These are phyloP conservation scores for Boletus sp. DNA, from an alignment of 1,284 basidiomycete genomes.

Conservation along the genomic window DNA sequence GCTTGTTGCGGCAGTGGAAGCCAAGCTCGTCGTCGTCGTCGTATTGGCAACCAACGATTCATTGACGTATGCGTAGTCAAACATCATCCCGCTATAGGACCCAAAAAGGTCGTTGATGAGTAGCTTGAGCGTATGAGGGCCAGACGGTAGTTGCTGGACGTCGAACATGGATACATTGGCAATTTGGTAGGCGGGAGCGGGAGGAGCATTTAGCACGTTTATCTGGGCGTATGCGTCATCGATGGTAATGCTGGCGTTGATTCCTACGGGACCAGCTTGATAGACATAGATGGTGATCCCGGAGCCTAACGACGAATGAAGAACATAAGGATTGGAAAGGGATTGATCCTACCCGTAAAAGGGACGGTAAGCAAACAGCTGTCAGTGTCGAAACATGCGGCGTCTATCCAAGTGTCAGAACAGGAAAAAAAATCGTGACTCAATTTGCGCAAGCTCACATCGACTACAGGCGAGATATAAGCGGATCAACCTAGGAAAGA, in stretches of 20 bases:
- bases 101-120: slow-evolving; percentile 18
- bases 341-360: slow-evolving; percentile 19
- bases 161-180: slow-evolving; percentile 26
- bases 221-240: slow-evolving; percentile 11
- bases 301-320: slow-evolving; percentile 14
- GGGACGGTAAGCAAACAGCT: slow-evolving; percentile 20
- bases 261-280: slow-evolving; percentile 23
- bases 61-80: slow-evolving; percentile 26
- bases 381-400: slow-evolving; percentile 20
- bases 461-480: slow-evolving; percentile 12
- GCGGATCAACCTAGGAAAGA: background rate
- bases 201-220: slow-evolving; percentile 17
- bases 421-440: background rate
- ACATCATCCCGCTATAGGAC: slow-evolving; percentile 25
- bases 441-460: slow-evolving; percentile 15
- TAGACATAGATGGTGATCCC: slow-evolving; percentile 22
- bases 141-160: slow-evolving; percentile 17
- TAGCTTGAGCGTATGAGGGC: slow-evolving; percentile 14
- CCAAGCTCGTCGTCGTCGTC: background rate
- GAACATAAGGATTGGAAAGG: background rate
- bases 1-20: background rate
- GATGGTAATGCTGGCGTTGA: slow-evolving; percentile 22
- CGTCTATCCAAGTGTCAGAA: slow-evolving; percentile 16
- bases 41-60: slow-evolving; percentile 14
- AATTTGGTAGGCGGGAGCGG: slow-evolving; percentile 17